These are phyloP conservation scores for Rhodamnia argentea DNA, from an alignment of 345 rosid species.

Conservation along the genomic window DNA sequence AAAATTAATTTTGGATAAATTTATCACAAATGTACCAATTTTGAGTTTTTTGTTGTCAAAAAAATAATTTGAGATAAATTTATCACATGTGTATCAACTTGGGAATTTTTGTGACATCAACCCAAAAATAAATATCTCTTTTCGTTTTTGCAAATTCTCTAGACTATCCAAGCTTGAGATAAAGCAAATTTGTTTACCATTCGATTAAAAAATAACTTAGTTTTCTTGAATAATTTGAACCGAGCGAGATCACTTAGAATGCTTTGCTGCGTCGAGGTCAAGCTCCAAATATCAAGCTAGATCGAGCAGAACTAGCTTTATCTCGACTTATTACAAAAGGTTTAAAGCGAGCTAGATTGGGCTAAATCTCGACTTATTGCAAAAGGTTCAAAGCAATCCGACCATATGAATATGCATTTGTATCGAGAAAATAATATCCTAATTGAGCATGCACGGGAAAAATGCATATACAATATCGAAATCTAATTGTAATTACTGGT, in stretches of 20 bases:
- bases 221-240: neutral
- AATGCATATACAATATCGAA: neutral
- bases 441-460: neutral
- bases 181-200: neutral
- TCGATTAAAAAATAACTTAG: neutral
- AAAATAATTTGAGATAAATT: too few relatives aligned
- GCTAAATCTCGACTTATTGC: too few relatives aligned
- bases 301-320: neutral
- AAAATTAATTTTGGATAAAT: too few relatives aligned
- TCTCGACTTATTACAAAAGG: neutral
- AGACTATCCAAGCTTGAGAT: too few relatives aligned
- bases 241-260: rapidly evolving
- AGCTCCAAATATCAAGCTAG: neutral
- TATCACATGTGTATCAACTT: too few relatives aligned
- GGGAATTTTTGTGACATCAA: too few relatives aligned
- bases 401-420: neutral
- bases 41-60: too few relatives aligned
- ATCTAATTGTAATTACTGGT: neutral
- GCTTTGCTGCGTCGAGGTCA: neutral
- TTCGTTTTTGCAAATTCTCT: too few relatives aligned
- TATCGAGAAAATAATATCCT: neutral
- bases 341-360: neutral
- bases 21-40: too few relatives aligned
- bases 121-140: too few relatives aligned
- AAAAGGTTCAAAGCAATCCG: neutral